These are phyloP conservation scores for Phialophora tarda DNA, from an alignment of 2,329 filamentous ascomycete genomes.

Conservation along the genomic window DNA sequence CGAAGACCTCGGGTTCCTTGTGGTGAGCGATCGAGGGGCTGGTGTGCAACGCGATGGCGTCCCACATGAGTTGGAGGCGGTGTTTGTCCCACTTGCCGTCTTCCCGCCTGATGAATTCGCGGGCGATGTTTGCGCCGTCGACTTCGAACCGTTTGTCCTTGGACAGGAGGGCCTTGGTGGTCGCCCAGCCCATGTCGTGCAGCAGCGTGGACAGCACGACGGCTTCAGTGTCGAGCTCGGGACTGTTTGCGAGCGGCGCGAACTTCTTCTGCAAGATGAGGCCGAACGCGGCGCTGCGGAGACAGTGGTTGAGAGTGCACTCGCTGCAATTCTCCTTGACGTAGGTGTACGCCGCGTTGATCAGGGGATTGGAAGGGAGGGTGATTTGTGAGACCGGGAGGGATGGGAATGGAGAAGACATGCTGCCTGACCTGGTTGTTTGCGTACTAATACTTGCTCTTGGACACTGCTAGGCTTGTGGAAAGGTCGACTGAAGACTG, in stretches of 20 bases:
- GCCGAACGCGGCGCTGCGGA: conserved; percentile 43
- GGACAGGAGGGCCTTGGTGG: conserved; percentile 46
- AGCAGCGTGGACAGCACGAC: conserved; percentile 30
- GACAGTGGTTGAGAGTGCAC: conserved; percentile 31
- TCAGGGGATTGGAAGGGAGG: conserved; percentile 27
- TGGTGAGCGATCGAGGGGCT: conserved; percentile 38
- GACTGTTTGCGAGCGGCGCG: conserved; percentile 15
- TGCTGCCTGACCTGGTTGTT: background rate
- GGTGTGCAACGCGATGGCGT: conserved; percentile 53
- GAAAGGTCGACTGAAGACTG: background rate
- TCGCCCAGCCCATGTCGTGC: conserved; percentile 48
- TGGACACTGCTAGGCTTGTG: background rate
- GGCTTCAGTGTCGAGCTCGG: conserved; percentile 41
- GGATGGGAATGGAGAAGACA: conserved; percentile 30
- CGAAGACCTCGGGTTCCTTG: conserved; percentile 37
- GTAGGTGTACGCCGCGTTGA: conserved; percentile 26
- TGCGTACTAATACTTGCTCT: background rate
- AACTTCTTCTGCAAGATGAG: conserved; percentile 46
- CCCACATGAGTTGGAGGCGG: conserved; percentile 56
- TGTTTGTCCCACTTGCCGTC: conserved; percentile 47
- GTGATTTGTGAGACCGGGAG: conserved; percentile 51
- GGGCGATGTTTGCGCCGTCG: conserved; percentile 55
- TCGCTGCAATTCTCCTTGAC: conserved; percentile 27
- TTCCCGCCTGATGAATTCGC: conserved; percentile 44
- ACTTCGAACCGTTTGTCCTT: conserved; percentile 58